A percentile compares a stretch with the other conserved stretches of the same genome.
Conservation (phyloP, 2,329 filamentous ascomycete species). For the Drechslerella stenobrocha region DNA sequence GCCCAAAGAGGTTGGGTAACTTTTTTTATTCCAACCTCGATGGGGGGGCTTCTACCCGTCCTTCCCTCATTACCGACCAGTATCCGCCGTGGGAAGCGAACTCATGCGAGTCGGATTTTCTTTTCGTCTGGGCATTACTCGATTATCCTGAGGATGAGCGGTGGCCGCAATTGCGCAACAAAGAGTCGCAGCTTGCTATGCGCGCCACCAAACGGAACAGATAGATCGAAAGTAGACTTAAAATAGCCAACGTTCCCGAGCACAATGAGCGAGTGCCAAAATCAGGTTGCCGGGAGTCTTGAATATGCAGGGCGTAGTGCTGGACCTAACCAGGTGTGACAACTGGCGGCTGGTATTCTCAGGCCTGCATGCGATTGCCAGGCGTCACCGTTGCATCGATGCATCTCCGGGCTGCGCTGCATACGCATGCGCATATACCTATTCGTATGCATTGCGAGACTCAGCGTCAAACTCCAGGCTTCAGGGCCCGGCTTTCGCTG, state of each 20-base stretch:
- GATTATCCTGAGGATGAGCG: slow-evolving; percentile 15
- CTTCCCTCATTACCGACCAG: slow-evolving; percentile 10
- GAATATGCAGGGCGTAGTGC: slow-evolving; percentile 7
- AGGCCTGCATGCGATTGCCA: slow-evolving; percentile 7
- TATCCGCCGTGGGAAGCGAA: slow-evolving; percentile 9
- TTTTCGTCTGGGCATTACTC: slow-evolving; percentile 12
- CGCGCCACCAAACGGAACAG: slow-evolving; percentile 35
- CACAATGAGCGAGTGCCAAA: slow-evolving; percentile 22
- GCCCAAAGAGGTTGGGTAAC: slow-evolving; percentile 31
- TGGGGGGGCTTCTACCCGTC: slow-evolving; percentile 26
- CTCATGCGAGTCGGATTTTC: slow-evolving; percentile 9
- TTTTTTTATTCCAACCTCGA: slow-evolving; percentile 23
- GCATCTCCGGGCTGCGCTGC: slow-evolving; percentile 3
- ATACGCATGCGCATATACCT: background rate
- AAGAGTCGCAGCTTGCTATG: slow-evolving; percentile 1
- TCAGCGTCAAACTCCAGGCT: background rate
- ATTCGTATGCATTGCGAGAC: background rate
- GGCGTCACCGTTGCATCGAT: slow-evolving; percentile 1
- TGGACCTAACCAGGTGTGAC: slow-evolving; percentile 2
- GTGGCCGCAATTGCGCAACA: slow-evolving; percentile 5
- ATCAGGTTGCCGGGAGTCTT: slow-evolving; percentile 11
- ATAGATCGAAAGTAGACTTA: slow-evolving; percentile 10
- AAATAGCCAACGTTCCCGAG: slow-evolving; percentile 33
- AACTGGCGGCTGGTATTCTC: slow-evolving; percentile 2
- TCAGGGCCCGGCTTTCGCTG: background rate